phyloP scores from a whole-genome alignment of 345 rosid genomes.

The Erodium maritimum region DNA sequence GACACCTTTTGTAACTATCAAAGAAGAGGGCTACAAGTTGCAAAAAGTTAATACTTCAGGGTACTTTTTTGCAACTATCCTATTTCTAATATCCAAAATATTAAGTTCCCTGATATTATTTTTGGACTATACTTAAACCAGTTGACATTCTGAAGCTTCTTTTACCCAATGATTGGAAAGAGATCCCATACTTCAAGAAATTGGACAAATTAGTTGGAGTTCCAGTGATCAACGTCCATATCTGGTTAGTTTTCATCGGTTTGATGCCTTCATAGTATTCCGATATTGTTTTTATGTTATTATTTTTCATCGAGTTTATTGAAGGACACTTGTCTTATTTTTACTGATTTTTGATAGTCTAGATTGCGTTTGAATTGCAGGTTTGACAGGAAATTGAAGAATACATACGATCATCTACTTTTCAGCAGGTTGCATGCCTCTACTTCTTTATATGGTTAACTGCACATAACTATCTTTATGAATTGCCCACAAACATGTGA shows the following conservation, averaged over 20 bases:
- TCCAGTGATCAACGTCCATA: constrained; percentile 86
- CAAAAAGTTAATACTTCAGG: too few relatives aligned
- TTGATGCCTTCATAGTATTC: too few relatives aligned
- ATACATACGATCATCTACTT: constrained; percentile 80
- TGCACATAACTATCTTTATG: too few relatives aligned
- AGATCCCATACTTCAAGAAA: constrained; percentile 65
- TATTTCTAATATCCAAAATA: neutral
- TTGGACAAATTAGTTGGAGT: constrained; percentile 93
- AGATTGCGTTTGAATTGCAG: constrained; percentile 29
- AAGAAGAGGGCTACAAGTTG: too few relatives aligned
- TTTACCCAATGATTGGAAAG: constrained; percentile 75
- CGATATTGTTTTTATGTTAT: too few relatives aligned
- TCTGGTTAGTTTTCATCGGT: constrained; percentile 46
- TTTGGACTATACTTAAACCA: constrained; percentile 19
- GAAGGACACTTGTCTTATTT: too few relatives aligned
- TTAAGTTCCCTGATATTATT: constrained; percentile 6
- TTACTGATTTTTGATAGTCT: constrained; percentile 1
- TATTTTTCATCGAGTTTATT: too few relatives aligned
- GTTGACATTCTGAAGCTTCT: constrained; percentile 88
- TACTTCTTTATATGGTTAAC: too few relatives aligned
- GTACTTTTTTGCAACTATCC: too few relatives aligned
- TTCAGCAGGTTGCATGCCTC: constrained; percentile 66
- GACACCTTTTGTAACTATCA: too few relatives aligned
- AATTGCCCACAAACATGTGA: too few relatives aligned
- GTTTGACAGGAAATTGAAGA: constrained; percentile 88